Conservation (phyloP, 768 basidiomycete genomes). For the Auricularia sp. region DNA sequence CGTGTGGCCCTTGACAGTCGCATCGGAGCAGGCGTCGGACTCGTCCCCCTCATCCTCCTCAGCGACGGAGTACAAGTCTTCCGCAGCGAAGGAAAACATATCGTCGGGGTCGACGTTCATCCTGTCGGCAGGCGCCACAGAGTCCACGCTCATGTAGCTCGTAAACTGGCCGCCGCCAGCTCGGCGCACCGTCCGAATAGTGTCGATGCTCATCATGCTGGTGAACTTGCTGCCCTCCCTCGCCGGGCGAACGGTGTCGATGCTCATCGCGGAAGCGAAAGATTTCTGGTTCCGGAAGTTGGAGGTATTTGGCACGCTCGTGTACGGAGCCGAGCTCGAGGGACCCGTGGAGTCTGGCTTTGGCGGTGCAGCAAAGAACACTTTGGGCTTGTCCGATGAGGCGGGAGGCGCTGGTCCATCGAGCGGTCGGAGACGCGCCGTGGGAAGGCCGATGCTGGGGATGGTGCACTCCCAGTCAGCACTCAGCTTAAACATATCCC, state of each 20-base stretch:
- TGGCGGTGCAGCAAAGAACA: not conserved
- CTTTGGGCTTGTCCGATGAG: not conserved
- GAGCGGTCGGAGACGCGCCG: not conserved
- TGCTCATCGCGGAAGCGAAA: not conserved
- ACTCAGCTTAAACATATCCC: not conserved
- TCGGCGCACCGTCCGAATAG: not conserved
- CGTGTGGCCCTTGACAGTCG: no score
- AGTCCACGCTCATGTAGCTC: slow-evolving; percentile 1
- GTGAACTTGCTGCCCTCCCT: not conserved
- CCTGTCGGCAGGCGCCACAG: not conserved
- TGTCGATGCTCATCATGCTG: not conserved
- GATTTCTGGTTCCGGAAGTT: not conserved
- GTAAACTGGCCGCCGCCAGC: not conserved
- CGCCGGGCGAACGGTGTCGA: not conserved
- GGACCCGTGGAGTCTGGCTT: not conserved
- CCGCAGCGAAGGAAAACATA: not conserved
- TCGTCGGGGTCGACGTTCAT: not conserved
- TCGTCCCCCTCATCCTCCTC: not conserved
- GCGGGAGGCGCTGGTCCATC: not conserved
- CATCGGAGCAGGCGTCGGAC: not conserved
- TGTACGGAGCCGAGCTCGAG: not conserved
- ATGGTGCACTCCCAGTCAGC: not conserved
- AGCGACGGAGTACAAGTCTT: not conserved
- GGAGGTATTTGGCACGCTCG: not conserved
- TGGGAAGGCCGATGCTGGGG: not conserved